Conservation (phyloP, 2,329 filamentous ascomycete genomes). For the Ascocoryne sarcoides region DNA sequence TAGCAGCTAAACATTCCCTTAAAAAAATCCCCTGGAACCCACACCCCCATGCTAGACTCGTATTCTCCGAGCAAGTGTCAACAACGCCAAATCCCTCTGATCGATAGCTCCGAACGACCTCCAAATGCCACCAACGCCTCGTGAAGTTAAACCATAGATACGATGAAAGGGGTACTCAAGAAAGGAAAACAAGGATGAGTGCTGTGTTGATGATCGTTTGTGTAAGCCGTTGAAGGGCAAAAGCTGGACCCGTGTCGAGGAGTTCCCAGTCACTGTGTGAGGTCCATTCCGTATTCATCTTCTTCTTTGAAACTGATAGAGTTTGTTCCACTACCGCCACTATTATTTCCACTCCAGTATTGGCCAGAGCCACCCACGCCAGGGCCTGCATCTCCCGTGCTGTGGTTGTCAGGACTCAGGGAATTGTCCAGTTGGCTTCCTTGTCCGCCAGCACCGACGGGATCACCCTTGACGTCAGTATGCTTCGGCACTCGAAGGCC, state of each 20-base stretch:
- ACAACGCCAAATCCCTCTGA: conserved; percentile 11
- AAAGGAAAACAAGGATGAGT: conserved; percentile 7
- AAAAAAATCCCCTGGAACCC: too few species aligned
- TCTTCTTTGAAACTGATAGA: conserved; percentile 81
- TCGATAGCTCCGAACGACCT: conserved; percentile 20
- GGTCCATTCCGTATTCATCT: conserved; percentile 84
- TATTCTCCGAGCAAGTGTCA: conserved; percentile 21
- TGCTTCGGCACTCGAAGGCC: conserved; percentile 87
- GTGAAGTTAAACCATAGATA: conserved; percentile 21
- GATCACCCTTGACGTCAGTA: conserved; percentile 82
- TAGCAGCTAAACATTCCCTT: not conserved
- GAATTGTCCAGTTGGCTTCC: conserved; percentile 32
- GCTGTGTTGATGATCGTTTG: not conserved
- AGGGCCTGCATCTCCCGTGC: conserved; percentile 24
- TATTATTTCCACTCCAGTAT: conserved; percentile 62
- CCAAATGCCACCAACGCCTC: conserved; percentile 28
- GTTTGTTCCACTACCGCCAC: conserved; percentile 59
- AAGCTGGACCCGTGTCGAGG: not conserved
- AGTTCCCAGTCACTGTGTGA: conserved; percentile 36
- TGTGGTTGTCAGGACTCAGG: conserved; percentile 42
- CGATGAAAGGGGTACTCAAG: conserved; percentile 15
- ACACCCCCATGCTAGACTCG: conserved; percentile 14
- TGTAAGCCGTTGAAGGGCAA: not conserved
- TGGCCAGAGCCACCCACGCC: conserved; percentile 32
- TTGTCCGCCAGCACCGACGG: conserved; percentile 43